phyloP scores from a whole-genome alignment of 768 basidiomycete genomes.

The Albatrellus ellisii region DNA sequence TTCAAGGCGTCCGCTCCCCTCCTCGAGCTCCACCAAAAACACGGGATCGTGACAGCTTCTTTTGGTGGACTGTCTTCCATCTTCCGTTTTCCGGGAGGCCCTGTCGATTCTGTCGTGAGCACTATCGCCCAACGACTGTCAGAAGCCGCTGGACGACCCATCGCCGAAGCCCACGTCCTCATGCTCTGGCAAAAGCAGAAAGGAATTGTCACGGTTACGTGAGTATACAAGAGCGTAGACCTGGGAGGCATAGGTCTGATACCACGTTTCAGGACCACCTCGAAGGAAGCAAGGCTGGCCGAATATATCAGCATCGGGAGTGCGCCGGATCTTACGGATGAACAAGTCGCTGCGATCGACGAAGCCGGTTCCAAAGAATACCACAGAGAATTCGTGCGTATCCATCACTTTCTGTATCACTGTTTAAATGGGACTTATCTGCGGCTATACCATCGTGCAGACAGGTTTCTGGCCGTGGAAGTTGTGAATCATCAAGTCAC shows the following conservation, averaged over 20 bases:
- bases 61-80: constrained; percentile 29
- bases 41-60: constrained; percentile 27
- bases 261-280: constrained; percentile 22
- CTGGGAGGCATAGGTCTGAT: not conserved
- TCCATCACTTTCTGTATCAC: too few species aligned
- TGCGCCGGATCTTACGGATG: constrained; percentile 21
- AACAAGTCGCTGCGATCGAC: constrained; percentile 19
- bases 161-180: constrained; percentile 20
- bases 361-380: constrained; percentile 18
- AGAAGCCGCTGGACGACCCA: constrained; percentile 14
- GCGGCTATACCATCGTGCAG: too few species aligned
- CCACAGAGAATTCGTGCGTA: constrained; percentile 19
- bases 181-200: constrained; percentile 21
- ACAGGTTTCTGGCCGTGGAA: too few species aligned
- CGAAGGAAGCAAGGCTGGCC: constrained; percentile 28
- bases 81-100: constrained; percentile 22
- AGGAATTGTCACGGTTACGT: constrained; percentile 22
- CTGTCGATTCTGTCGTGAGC: constrained; percentile 26
- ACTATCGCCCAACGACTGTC: constrained; percentile 18
- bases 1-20: constrained; percentile 27
- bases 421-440: too few species aligned
- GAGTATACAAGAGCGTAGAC: constrained; percentile 8
- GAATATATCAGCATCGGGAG: constrained; percentile 34
- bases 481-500: too few species aligned
- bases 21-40: constrained; percentile 22